Conservation (phyloP, 371 early-diverging fungal species). For the Zychaea mexicana region DNA sequence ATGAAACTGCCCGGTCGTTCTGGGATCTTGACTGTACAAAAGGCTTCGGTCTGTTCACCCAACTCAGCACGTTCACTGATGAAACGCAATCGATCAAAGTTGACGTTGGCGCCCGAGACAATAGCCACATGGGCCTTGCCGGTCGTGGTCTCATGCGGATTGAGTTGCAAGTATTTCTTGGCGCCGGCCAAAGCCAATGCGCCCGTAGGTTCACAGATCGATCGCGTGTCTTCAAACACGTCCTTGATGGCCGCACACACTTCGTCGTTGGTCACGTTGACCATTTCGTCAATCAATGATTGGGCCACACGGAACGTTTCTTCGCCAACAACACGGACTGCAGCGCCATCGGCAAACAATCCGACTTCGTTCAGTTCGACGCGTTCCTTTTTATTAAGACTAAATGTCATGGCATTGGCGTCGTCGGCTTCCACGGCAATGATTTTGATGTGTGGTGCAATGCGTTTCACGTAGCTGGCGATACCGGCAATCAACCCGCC, state of each 20-base stretch:
- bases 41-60: conserved; percentile 88
- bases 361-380: conserved; percentile 82
- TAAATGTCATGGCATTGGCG: conserved; percentile 87
- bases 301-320: conserved; percentile 83
- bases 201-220: conserved; percentile 95
- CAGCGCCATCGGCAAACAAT: conserved; percentile 96
- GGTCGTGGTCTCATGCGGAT: conserved; percentile 47
- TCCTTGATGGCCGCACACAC: conserved; percentile 98
- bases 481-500: conserved; percentile 94
- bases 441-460: conserved; percentile 82
- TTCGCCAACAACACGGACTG: conserved; percentile 88
- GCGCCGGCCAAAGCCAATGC: conserved; percentile 88
- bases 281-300: conserved; percentile 76
- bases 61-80: conserved; percentile 94
- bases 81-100: conserved; percentile 95
- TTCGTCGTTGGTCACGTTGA: conserved; percentile 93
- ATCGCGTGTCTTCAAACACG: conserved; percentile 94
- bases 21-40: conserved; percentile 90
- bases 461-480: conserved; percentile 87
- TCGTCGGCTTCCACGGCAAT: conserved; percentile 93
- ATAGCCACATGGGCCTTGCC: conserved; percentile 72
- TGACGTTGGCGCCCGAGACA: conserved; percentile 95
- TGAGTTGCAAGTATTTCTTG: conserved; percentile 73
- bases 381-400: conserved; percentile 65
- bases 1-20: conserved; percentile 90